Percentiles rank a stretch among this genome's conserved stretches.
These are phyloP conservation scores for Aphanomyces stellatus DNA, from an alignment of 352 stramenopile species.

Conservation along the genomic window DNA sequence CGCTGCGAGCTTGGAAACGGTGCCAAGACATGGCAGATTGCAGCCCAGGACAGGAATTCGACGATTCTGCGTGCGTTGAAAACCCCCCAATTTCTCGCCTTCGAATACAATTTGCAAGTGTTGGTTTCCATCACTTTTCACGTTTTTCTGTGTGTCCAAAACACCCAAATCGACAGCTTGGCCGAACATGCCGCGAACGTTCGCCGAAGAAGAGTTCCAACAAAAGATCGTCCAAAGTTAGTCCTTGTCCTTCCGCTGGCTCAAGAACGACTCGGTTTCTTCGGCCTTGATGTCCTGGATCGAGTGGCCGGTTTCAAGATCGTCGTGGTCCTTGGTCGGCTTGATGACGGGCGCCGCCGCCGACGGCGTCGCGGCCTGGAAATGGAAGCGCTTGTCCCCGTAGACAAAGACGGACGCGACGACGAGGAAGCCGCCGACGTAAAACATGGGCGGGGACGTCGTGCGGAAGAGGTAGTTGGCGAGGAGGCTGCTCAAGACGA, in stretches of 20 bases:
- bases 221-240: neutral
- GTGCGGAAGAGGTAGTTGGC: constrained; percentile 85
- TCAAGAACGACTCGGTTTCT: constrained; percentile 6
- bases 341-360: neutral
- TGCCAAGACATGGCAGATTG: too few species aligned
- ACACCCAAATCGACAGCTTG: too few species aligned
- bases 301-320: neutral
- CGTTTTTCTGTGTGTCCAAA: too few species aligned
- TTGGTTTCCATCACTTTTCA: too few species aligned
- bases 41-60: too few species aligned
- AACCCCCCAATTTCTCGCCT: too few species aligned
- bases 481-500: constrained; percentile 84
- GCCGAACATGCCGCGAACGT: too few species aligned
- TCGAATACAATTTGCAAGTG: too few species aligned
- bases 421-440: constrained; percentile 65
- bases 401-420: constrained; percentile 81
- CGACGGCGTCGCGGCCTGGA: neutral
- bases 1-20: too few species aligned
- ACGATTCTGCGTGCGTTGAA: too few species aligned
- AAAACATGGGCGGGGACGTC: constrained; percentile 59
- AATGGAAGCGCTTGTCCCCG: constrained; percentile 39
- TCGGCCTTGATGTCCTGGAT: constrained; percentile 2
- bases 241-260: constrained; percentile 1
- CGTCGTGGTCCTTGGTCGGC: neutral
- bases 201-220: neutral